Base-by-base conservation (phyloP, 176 grass and related monocot species). In the maize (Zea mays) region DNA sequence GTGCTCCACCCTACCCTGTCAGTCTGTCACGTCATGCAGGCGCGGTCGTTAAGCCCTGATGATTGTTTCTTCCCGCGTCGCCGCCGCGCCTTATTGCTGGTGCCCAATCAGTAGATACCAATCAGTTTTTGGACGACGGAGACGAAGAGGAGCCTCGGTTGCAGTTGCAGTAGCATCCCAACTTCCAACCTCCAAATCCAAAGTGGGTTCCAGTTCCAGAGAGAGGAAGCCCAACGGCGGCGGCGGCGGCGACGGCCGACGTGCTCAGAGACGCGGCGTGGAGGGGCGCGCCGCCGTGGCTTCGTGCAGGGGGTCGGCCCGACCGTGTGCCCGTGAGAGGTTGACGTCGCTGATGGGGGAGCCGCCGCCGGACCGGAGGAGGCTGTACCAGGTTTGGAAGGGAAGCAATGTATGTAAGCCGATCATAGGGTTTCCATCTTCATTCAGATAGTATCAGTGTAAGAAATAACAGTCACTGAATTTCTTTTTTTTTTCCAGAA, bases 321-420 rank as follows among this genome's bases (percentile, higher is more conserved):
- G 27, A 27, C 27, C 27, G 27, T 27, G 40, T 13, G 39, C 20
- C 7, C 0, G 58, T 17, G 27, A 48, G 15, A 9, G 44, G 42
- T 33, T 6, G 59, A 36, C 9, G 59, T 11, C n/a, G 39, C 11
- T 36, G 58, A 72, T 87, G 86, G 76, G 41, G 59, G 81, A 79
- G 36, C 69, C 57, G 16, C 72, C 74, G 35, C 77, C 68, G 16
- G 79, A 78, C n/a, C 44, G 70, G 63, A 92, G 52, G 82, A 88
- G 91, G 77, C 73, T 92, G n/a, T 94, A 94, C 69, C 82, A 81
- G 90, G 89, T 97, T 52, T 97, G 95, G 94, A 86, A 79, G 60
- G 95, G 95, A 80, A 97, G 80, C 91, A 94, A 97, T 71, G 91
- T 75, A 36, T 71, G 91, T 10, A 10, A 19, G 35, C 83, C 27